Percentiles rank a stretch among this genome's conserved stretches.
phyloP scores from a whole-genome alignment of 192 early-diverging fungal genomes.

The Umbelopsis sp. region DNA sequence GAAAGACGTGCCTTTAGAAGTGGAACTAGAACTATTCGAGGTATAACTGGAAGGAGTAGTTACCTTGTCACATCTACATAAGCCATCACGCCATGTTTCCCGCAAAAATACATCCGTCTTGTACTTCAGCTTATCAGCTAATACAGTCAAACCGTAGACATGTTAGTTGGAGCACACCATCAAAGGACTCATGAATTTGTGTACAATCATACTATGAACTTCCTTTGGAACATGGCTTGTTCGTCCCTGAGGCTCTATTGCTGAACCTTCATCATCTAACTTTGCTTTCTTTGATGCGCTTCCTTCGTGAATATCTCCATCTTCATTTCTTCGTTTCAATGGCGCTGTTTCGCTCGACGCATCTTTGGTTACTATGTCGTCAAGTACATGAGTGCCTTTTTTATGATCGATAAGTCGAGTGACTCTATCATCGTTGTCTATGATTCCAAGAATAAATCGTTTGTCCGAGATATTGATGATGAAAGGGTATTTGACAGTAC shows the following conservation, averaged over 20 bases:
- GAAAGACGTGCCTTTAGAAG: neutral
- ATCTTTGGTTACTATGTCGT: neutral
- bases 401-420: constrained; percentile 30
- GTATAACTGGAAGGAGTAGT: neutral
- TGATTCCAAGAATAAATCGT: constrained; percentile 35
- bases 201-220: neutral
- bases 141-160: no score
- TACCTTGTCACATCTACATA: constrained; percentile 71
- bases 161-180: no score
- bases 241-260: no score
- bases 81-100: constrained; percentile 71
- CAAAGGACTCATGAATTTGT: no score
- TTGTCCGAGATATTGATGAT: constrained; percentile 35
- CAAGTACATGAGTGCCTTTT: constrained; percentile 27
- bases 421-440: constrained; percentile 11
- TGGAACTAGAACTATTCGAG: neutral
- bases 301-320: neutral
- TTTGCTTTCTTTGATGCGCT: neutral
- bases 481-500: constrained; percentile 51
- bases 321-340: constrained; percentile 22
- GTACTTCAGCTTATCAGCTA: neutral
- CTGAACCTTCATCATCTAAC: neutral
- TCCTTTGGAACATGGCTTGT: neutral
- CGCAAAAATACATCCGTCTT: constrained; percentile 66
- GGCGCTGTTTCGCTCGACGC: neutral